phyloP scores from a whole-genome alignment of 2,329 filamentous ascomycete species.

The Colletotrichum agaves region DNA sequence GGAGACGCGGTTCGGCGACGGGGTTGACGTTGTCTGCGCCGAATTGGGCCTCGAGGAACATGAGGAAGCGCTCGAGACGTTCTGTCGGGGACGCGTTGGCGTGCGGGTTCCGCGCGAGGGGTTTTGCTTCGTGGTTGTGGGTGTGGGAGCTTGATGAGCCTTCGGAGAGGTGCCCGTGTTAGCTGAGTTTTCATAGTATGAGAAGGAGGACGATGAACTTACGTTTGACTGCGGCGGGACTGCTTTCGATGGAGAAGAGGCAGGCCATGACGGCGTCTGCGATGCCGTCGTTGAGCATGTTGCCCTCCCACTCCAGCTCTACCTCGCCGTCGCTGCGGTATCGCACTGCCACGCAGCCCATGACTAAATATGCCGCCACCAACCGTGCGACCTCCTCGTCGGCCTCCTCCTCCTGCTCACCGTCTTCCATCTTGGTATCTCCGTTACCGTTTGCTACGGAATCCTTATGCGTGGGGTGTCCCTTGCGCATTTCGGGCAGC shows the following conservation, averaged over 20 bases:
- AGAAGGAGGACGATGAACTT: slow-evolving; percentile 61
- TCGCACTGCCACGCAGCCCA: slow-evolving; percentile 90
- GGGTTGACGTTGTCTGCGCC: slow-evolving; percentile 84
- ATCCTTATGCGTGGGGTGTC: slow-evolving; percentile 47
- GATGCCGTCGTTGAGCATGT: slow-evolving; percentile 96
- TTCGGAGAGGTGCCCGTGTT: slow-evolving; percentile 49
- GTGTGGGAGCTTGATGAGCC: slow-evolving; percentile 69
- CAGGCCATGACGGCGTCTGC: slow-evolving; percentile 97
- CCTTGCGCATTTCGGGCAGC: slow-evolving; percentile 64
- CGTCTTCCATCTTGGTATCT: slow-evolving; percentile 48
- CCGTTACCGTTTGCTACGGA: slow-evolving; percentile 51
- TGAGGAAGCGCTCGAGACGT: slow-evolving; percentile 84
- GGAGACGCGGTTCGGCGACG: slow-evolving; percentile 72
- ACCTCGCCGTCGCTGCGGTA: slow-evolving; percentile 82
- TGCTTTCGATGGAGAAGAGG: slow-evolving; percentile 90
- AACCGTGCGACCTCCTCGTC: slow-evolving; percentile 71
- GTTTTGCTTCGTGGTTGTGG: slow-evolving; percentile 41
- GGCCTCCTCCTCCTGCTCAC: slow-evolving; percentile 61
- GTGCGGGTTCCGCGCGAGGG: slow-evolving; percentile 74
- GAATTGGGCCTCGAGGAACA: slow-evolving; percentile 98
- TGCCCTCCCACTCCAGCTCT: slow-evolving; percentile 96
- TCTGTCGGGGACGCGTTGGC: slow-evolving; percentile 77
- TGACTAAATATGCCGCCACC: slow-evolving; percentile 74
- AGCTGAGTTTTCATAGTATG: slow-evolving; percentile 38
- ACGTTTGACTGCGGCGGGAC: slow-evolving; percentile 94